A percentile compares a stretch with the other conserved stretches of the same genome.
Evolutionary conservation across 1,139 yeast species (phyloP).

Genomic region (Geotrichum bryndzae): DNA sequence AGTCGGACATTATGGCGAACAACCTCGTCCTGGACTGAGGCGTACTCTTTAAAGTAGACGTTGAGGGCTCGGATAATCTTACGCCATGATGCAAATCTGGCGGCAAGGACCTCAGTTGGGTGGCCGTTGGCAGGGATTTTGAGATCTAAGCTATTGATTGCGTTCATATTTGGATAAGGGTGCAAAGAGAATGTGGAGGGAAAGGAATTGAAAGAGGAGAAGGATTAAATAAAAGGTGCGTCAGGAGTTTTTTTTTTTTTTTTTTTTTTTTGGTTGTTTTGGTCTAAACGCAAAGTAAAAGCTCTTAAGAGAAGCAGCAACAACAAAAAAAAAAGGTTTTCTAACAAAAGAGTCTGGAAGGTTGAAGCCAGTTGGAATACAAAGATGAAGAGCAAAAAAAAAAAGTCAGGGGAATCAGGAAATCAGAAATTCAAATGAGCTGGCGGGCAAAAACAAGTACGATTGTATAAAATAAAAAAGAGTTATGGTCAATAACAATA

Average conservation of each 20-base stretch:
- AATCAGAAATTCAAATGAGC: background rate
- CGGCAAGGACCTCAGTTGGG: slow-evolving; percentile 83
- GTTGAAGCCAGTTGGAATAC: background rate
- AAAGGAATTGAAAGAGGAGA: slow-evolving; percentile 30
- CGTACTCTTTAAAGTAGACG: slow-evolving; percentile 75
- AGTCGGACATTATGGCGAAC: slow-evolving; percentile 52
- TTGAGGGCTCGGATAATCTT: slow-evolving; percentile 55
- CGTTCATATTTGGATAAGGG: background rate
- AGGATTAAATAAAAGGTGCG: slow-evolving; percentile 39
- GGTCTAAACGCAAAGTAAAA: background rate
- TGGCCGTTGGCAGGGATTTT: slow-evolving; percentile 48
- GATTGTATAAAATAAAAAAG: background rate
- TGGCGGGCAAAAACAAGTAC: background rate
- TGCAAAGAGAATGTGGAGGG: background rate
- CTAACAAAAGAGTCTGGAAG: background rate
- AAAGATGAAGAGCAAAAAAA: background rate
- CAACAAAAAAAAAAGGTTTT: background rate
- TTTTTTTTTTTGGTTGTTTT: background rate
- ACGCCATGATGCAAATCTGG: slow-evolving; percentile 82
- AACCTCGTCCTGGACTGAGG: slow-evolving; percentile 72
- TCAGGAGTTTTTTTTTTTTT: background rate
- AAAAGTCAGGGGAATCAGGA: background rate
- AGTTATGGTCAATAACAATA: background rate
- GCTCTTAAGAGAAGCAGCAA: background rate
- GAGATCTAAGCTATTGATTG: slow-evolving; percentile 4